phyloP scores from a whole-genome alignment of 176 grass and related monocot genomes.

The Eragrostis nindensis region DNA sequence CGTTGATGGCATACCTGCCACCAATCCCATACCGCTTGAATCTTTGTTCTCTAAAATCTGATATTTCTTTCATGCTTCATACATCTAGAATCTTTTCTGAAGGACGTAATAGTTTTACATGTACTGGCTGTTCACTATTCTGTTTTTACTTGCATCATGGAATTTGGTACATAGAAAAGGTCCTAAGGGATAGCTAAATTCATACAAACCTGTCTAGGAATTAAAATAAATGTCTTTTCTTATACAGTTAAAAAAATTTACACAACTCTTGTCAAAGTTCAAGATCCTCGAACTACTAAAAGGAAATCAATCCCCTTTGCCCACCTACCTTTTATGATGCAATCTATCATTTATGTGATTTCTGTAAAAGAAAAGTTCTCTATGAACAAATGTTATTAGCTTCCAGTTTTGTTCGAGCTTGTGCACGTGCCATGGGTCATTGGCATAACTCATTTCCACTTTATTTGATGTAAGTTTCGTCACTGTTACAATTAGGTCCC shows the following conservation, averaged over 20 bases:
- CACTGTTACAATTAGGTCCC: constrained; percentile 63
- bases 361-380: neutral
- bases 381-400: neutral
- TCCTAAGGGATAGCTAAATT: neutral
- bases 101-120: neutral
- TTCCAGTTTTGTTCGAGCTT: constrained; percentile 1
- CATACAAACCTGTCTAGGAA: neutral
- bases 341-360: neutral
- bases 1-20: neutral
- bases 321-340: neutral
- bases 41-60: neutral
- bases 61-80: neutral
- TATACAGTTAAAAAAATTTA: constrained; percentile 5
- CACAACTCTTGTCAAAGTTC: neutral
- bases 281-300: neutral
- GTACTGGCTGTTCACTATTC: neutral
- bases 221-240: neutral
- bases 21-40: neutral
- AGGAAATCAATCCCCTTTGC: neutral
- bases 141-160: neutral
- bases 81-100: neutral
- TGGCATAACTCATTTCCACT: neutral
- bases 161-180: neutral
- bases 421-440: neutral
- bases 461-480: constrained; percentile 31